Evolutionary conservation across 1,284 basidiomycete genomes (phyloP).

Genomic region (Melampsora abietis-canadensis): DNA sequence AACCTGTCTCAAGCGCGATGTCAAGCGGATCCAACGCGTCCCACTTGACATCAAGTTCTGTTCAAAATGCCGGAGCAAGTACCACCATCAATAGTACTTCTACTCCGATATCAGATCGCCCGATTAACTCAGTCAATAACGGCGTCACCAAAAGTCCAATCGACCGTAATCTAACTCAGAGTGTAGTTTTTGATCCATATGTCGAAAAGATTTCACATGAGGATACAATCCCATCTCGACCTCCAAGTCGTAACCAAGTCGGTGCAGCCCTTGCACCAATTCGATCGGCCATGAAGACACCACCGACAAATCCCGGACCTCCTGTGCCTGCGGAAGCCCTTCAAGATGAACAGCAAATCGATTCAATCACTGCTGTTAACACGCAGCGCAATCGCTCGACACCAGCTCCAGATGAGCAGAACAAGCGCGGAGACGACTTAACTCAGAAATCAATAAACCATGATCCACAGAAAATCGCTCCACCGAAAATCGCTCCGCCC

Average conservation of each 20-base stretch:
- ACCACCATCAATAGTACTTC: not conserved
- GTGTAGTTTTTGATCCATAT: slow-evolving; percentile 21
- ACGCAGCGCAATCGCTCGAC: slow-evolving; percentile 32
- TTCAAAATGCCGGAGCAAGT: not conserved
- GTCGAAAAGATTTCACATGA: slow-evolving; percentile 32
- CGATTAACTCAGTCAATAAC: too few relatives aligned
- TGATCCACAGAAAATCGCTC: too few relatives aligned
- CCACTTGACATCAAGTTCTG: not conserved
- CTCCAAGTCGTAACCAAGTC: not conserved
- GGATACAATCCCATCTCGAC: slow-evolving; percentile 5
- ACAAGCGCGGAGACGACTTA: not conserved
- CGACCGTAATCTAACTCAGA: not conserved
- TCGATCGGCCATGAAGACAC: slow-evolving; percentile 24
- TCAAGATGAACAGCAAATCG: slow-evolving; percentile 1
- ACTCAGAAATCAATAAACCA: too few relatives aligned
- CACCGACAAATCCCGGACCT: not conserved
- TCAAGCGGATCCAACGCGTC: not conserved
- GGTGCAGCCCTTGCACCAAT: not conserved
- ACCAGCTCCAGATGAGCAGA: not conserved
- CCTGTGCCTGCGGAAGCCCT: not conserved
- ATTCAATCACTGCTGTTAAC: slow-evolving; percentile 29
- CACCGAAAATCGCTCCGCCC: too few relatives aligned
- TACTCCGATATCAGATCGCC: not conserved
- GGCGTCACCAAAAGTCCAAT: not conserved
- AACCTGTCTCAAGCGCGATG: too few relatives aligned